phyloP scores from a whole-genome alignment of 2,329 filamentous ascomycete species.

The Calonectria hongkongensis region DNA sequence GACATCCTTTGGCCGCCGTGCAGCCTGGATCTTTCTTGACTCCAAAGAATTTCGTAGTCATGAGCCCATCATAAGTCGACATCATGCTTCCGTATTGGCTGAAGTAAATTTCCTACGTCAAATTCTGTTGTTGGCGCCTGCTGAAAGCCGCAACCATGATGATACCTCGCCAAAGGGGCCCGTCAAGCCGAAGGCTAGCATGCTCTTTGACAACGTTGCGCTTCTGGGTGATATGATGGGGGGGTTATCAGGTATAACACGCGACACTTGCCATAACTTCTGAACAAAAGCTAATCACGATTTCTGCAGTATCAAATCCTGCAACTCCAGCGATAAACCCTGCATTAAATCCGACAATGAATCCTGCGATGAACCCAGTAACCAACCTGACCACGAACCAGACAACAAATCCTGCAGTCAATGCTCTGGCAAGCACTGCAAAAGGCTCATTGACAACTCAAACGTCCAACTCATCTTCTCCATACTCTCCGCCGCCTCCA shows the following conservation, averaged over 20 bases:
- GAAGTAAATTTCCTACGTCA: constrained; percentile 56
- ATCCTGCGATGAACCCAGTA: background rate
- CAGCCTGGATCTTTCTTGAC: constrained; percentile 54
- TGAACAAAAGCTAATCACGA: background rate
- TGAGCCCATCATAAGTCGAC: constrained; percentile 53
- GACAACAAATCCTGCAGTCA: background rate
- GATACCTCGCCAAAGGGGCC: background rate
- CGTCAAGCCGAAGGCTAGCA: constrained; percentile 14
- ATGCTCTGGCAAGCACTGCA: no score
- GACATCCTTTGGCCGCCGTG: constrained; percentile 44
- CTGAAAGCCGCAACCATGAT: background rate
- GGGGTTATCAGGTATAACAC: constrained; percentile 22
- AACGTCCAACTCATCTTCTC: no score
- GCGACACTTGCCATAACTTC: background rate
- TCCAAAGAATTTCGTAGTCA: constrained; percentile 52
- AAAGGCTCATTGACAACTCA: no score
- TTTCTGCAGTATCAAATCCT: background rate
- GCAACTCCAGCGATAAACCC: background rate
- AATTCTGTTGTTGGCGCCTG: constrained; percentile 43
- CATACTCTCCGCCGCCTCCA: background rate
- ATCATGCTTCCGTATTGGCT: constrained; percentile 55
- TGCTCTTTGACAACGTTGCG: constrained; percentile 45
- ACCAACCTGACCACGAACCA: no score
- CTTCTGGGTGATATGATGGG: constrained; percentile 47
- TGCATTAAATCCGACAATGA: background rate